Evolutionary conservation across 768 basidiomycete species (phyloP).

Genomic region (Calvatia gigantea): DNA sequence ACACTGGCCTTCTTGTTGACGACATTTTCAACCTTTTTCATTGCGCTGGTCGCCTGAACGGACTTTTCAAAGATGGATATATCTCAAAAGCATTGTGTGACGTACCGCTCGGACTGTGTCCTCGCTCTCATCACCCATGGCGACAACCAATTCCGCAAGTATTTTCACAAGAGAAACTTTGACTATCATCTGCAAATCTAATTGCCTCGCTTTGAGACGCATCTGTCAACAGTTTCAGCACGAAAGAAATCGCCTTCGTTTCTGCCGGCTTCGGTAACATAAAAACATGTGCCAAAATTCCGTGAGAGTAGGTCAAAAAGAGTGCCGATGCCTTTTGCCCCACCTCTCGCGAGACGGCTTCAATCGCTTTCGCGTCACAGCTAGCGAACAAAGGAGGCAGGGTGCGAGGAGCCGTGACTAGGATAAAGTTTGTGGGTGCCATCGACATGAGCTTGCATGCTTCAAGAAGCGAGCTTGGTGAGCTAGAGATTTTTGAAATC

Average conservation of each 20-base stretch:
- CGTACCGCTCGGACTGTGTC: conserved; percentile 43
- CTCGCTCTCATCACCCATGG: conserved; percentile 67
- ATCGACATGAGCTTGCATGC: conserved; percentile 66
- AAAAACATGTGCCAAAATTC: conserved; percentile 65
- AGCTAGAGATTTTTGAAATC: conserved; percentile 50
- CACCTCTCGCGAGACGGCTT: conserved; percentile 55
- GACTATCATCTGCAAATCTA: conserved; percentile 50
- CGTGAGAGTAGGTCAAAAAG: conserved; percentile 49
- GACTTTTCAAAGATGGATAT: not conserved
- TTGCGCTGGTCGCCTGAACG: conserved; percentile 30
- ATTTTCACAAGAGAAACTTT: conserved; percentile 66
- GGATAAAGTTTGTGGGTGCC: conserved; percentile 56
- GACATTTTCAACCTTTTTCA: conserved; percentile 43
- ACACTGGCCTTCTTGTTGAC: conserved; percentile 28
- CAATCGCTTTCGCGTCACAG: conserved; percentile 55
- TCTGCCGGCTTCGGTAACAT: conserved; percentile 50
- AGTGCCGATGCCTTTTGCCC: conserved; percentile 40
- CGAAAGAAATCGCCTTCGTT: conserved; percentile 60
- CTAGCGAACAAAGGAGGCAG: conserved; percentile 69
- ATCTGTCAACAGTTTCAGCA: conserved; percentile 53
- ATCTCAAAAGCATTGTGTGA: conserved; percentile 7
- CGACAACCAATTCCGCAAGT: conserved; percentile 71
- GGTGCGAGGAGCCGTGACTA: conserved; percentile 57
- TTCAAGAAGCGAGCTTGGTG: conserved; percentile 59
- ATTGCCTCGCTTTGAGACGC: conserved; percentile 36